A percentile compares a stretch with the other conserved stretches of the same genome.
Conservation (phyloP, 768 basidiomycete species). For the Kwoniella botswanensis region DNA sequence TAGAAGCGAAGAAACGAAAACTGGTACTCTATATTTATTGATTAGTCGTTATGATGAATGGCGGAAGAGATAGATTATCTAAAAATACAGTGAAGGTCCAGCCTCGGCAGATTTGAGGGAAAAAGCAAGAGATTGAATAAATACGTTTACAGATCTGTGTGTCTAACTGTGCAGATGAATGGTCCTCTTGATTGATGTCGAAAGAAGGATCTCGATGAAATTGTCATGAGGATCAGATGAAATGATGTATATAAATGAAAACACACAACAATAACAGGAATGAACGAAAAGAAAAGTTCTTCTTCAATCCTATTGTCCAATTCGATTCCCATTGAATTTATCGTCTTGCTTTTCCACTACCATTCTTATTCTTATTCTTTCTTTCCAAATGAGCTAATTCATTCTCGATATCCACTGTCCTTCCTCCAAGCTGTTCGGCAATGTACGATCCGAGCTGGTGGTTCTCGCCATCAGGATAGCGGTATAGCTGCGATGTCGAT, state of each 20-base stretch:
- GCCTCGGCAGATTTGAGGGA: too few relatives aligned
- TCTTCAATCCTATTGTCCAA: background rate
- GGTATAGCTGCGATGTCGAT: background rate
- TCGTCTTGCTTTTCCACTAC: constrained; percentile 1
- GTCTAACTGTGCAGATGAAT: too few relatives aligned
- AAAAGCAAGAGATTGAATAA: too few relatives aligned
- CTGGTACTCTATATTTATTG: too few relatives aligned
- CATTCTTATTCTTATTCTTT: constrained; percentile 1
- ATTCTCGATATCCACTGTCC: background rate
- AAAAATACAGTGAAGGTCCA: background rate
- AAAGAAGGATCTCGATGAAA: too few relatives aligned
- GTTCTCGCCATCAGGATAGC: constrained; percentile 4
- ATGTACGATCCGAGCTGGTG: constrained; percentile 9
- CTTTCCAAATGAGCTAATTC: background rate
- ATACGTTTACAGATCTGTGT: too few relatives aligned
- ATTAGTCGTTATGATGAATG: too few relatives aligned
- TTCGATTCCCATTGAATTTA: background rate
- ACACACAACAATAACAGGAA: background rate
- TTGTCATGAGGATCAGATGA: too few relatives aligned
- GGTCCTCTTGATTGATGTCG: too few relatives aligned
- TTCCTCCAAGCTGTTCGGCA: constrained; percentile 8
- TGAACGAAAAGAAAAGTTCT: too few relatives aligned
- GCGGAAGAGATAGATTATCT: background rate
- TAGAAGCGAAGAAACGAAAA: background rate
- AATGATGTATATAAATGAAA: background rate